Percentiles rank a stretch among this genome's conserved stretches.
Conservation (phyloP, 1,284 basidiomycete genomes). For the Leccinum pachyderme region DNA sequence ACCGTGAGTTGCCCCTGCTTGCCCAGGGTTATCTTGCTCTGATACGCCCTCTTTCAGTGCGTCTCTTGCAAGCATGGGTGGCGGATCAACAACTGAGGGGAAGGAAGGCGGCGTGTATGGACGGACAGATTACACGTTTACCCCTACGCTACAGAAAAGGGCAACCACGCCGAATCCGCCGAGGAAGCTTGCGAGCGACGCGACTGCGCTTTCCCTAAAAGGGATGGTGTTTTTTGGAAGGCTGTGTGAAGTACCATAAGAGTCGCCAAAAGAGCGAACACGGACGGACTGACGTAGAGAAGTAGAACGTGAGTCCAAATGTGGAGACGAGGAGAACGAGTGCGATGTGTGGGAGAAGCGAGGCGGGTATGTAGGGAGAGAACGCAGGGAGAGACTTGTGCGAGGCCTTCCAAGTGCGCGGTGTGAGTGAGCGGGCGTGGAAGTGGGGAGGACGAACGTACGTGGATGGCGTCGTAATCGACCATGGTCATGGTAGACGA, state of each 20-base stretch:
- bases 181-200: slow-evolving; percentile 70
- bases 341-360: slow-evolving; percentile 70
- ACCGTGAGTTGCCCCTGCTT: slow-evolving; percentile 41
- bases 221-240: slow-evolving; percentile 70
- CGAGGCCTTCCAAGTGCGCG: slow-evolving; percentile 40
- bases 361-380: slow-evolving; percentile 62
- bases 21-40: not conserved
- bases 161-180: slow-evolving; percentile 85
- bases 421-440: slow-evolving; percentile 5
- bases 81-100: slow-evolving; percentile 69
- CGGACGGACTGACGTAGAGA: slow-evolving; percentile 69
- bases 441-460: slow-evolving; percentile 20
- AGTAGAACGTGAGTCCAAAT: slow-evolving; percentile 83
- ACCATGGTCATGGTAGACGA: slow-evolving; percentile 31
- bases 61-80: slow-evolving; percentile 71
- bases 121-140: slow-evolving; percentile 62
- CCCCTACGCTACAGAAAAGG: slow-evolving; percentile 83
- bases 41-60: slow-evolving; percentile 44
- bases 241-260: slow-evolving; percentile 38
- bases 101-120: not conserved
- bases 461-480: slow-evolving; percentile 44
- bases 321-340: slow-evolving; percentile 69
- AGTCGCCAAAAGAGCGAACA: not conserved
- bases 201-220: slow-evolving; percentile 67
- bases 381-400: slow-evolving; percentile 61